A percentile compares a stretch with the other conserved stretches of the same genome.
phyloP scores from a whole-genome alignment of 768 basidiomycete genomes.

The Suillus decipiens region DNA sequence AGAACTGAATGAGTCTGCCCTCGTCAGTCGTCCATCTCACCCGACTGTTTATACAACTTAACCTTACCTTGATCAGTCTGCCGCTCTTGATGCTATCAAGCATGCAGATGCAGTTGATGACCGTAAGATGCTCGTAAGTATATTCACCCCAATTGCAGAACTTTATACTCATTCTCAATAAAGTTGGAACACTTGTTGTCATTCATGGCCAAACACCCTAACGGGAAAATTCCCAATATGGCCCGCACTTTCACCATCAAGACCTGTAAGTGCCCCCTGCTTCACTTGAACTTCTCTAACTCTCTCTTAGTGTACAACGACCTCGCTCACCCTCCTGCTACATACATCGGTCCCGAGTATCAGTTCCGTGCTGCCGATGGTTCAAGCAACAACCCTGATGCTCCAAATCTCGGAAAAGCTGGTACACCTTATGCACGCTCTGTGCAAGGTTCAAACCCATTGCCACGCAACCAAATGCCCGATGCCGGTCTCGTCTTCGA shows the following conservation, averaged over 20 bases:
- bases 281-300: not conserved
- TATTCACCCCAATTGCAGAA: not conserved
- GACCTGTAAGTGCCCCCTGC: constrained; percentile 47
- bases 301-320: constrained; percentile 70
- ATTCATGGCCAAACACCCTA: constrained; percentile 60
- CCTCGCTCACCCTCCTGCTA: constrained; percentile 75
- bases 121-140: constrained; percentile 69
- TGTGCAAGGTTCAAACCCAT: constrained; percentile 67
- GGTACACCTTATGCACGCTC: constrained; percentile 81
- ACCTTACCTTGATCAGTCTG: constrained; percentile 40
- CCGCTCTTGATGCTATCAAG: constrained; percentile 59
- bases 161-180: not conserved
- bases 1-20: constrained; percentile 29
- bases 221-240: constrained; percentile 43
- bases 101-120: constrained; percentile 72
- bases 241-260: constrained; percentile 44
- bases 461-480: constrained; percentile 69
- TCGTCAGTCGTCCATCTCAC: constrained; percentile 19
- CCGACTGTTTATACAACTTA: not conserved
- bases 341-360: constrained; percentile 61
- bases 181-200: constrained; percentile 74
- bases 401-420: constrained; percentile 75
- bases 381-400: constrained; percentile 67
- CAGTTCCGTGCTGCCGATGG: constrained; percentile 79
- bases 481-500: constrained; percentile 84